Evolutionary conservation across 257 asterid genomes (phyloP).

Genomic region (Solanum sitiens): DNA sequence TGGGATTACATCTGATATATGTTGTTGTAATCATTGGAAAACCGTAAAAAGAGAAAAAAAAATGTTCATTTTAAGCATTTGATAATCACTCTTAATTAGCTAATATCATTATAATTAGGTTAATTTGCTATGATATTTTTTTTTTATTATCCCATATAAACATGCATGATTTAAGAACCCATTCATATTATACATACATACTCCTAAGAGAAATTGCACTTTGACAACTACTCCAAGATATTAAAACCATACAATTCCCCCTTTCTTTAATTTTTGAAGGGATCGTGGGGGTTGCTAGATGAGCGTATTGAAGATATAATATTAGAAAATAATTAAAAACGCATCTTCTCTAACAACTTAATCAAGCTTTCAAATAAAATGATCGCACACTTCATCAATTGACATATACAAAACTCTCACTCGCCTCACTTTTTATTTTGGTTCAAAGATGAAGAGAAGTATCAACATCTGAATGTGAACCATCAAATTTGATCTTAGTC

Average conservation of each 20-base stretch:
- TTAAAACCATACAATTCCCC: neutral
- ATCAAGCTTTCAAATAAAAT: neutral
- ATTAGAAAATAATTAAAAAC: neutral
- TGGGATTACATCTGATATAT: neutral
- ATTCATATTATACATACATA: neutral
- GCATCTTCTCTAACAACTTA: neutral
- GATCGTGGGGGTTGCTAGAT: neutral
- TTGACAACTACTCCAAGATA: neutral
- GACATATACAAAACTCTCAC: neutral
- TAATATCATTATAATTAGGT: neutral
- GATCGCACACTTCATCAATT: neutral
- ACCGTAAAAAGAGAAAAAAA: too few species aligned
- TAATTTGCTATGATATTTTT: neutral
- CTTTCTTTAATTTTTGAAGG: neutral
- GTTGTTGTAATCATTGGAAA: neutral
- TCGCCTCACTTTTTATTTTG: neutral
- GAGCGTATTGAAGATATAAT: neutral
- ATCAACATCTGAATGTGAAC: conserved; percentile 14
- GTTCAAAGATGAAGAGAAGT: conserved; percentile 35
- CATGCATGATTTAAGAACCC: neutral
- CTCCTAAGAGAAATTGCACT: neutral
- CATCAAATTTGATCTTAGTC: neutral
- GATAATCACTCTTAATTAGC: neutral
- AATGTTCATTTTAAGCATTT: neutral
- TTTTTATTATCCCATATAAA: neutral